Conservation (phyloP, 2,329 filamentous ascomycete genomes). For the Colletotrichum sp. region DNA sequence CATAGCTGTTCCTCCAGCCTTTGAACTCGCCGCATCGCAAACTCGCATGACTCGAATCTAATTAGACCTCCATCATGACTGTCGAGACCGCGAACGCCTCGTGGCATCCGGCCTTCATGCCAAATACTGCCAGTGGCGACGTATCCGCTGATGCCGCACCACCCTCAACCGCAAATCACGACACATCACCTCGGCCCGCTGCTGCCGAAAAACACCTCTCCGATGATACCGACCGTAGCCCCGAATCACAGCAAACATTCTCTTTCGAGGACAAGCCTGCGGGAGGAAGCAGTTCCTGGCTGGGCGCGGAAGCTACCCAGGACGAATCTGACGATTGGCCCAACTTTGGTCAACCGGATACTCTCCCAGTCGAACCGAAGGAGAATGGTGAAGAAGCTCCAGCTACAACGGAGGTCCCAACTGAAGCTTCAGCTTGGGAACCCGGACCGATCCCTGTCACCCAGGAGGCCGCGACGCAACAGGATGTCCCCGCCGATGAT, state of each 20-base stretch:
- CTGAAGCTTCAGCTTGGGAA: not conserved
- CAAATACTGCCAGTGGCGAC: constrained; percentile 30
- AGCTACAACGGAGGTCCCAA: not conserved
- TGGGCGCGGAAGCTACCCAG: constrained; percentile 3
- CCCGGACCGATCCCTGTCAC: not conserved
- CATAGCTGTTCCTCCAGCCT: constrained; percentile 26
- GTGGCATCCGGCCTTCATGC: constrained; percentile 48
- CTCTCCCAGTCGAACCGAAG: not conserved
- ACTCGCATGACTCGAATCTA: constrained; percentile 16
- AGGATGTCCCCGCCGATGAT: not conserved
- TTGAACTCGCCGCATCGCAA: constrained; percentile 8
- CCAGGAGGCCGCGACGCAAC: not conserved
- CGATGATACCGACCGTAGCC: not conserved
- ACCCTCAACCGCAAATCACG: not conserved
- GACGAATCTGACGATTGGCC: constrained; percentile 27
- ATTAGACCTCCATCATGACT: constrained; percentile 37
- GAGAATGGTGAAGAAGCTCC: not conserved
- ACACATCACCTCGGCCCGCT: not conserved
- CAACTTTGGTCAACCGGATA: constrained; percentile 17
- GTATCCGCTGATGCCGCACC: not conserved
- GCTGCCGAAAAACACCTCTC: not conserved
- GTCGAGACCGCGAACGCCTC: constrained; percentile 38
- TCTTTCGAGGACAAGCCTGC: not conserved
- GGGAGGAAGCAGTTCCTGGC: not conserved
- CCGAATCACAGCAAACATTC: not conserved